Evolutionary conservation across 345 rosid genomes (phyloP).

Genomic region (Salix caprea): DNA sequence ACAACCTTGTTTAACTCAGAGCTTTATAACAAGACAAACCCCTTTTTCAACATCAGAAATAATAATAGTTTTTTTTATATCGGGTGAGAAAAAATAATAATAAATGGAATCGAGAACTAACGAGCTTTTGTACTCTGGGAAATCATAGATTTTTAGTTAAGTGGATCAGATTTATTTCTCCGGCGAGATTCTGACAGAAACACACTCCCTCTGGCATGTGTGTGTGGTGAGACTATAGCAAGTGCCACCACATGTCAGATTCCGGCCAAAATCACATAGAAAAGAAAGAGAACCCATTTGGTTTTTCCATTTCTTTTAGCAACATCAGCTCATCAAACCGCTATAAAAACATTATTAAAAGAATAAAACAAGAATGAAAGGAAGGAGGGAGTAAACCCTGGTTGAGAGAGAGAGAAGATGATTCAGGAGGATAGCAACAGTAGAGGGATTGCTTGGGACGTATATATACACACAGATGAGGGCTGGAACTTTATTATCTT

Average conservation of each 20-base stretch:
- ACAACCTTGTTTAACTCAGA: slow-evolving; percentile 5
- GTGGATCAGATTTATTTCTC: slow-evolving; percentile 13
- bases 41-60: slow-evolving; percentile 4
- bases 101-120: neutral
- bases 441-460: neutral
- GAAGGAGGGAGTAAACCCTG: neutral
- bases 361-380: neutral
- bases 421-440: slow-evolving; percentile 5
- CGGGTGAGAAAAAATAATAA: neutral
- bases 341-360: neutral
- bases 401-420: neutral
- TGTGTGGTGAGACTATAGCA: neutral
- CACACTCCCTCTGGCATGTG: neutral
- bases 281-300: neutral
- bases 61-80: neutral
- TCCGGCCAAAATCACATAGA: slow-evolving; percentile 4
- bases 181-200: slow-evolving; percentile 8
- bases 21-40: slow-evolving; percentile 12
- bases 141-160: neutral
- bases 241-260: neutral
- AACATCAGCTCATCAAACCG: neutral
- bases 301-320: neutral
- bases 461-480: neutral
- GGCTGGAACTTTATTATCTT: neutral
- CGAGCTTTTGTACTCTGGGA: neutral